Evolutionary conservation across 352 stramenopile species (phyloP), one percentile per base, ranked within the genome.

Genomic region (Phytophthora rubi): DNA sequence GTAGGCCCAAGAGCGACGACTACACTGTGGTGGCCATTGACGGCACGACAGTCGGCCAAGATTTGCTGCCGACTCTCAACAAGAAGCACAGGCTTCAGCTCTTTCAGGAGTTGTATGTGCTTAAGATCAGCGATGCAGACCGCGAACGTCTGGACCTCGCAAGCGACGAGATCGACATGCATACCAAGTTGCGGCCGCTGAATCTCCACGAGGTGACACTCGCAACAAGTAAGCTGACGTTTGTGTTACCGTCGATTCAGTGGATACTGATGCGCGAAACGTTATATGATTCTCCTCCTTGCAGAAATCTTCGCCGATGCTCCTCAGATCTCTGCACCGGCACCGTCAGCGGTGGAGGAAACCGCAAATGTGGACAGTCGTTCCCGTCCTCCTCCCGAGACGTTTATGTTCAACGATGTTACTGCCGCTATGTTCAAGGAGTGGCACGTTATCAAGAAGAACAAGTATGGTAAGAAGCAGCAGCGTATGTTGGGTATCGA

Each of bases 381-480:
- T 33, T 73, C 80, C 12, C 89, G 89, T 21, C 89, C 89, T 10
- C 87, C 86, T 32, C 89, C 89, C 1, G 86, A 94, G 63, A 96
- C 89, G 35, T 96, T 96, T 72, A 96, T 96, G 89, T 96, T 95
- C 62, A 96, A 96, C 75, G 89, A 96, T 71, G 88, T 96, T 56
- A 96, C 88, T 21, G 89, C 88, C 2, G 89, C 85, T 5, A 95
- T 95, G 87, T 97, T 95, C 75, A 95, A 97, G 70, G 89, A 97
- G 67, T 97, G 89, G 89, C 89, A 90, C 35, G 83, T 97, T 44
- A 92, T 94, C 64, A 97, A 97, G 76, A 97, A 95, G 68, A 97
- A 97, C 82, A 97, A 97, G 68, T 97, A 93, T 63, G 88, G 89
- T 76, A 95, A 95, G 69, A 89, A 89, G 61, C 89, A 97, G 75